These are phyloP conservation scores for Dendrothele bispora DNA, from an alignment of 768 basidiomycete genomes.

Conservation along the genomic window DNA sequence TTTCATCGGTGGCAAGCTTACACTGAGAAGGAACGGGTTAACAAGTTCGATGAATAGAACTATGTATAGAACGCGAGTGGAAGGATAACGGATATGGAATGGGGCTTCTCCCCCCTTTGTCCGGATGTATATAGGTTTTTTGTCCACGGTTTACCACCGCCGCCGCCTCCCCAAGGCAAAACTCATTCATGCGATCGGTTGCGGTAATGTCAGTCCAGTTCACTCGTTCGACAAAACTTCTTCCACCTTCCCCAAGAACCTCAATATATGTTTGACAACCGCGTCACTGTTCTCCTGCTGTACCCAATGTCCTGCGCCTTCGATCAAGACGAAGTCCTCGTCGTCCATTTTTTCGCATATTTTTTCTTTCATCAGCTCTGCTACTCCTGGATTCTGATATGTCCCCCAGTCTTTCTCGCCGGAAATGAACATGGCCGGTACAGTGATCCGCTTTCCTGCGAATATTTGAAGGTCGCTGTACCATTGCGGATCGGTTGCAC, in stretches of 20 bases:
- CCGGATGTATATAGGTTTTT: no score
- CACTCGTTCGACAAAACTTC: no score
- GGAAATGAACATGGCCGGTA: conserved; percentile 58
- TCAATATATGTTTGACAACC: conserved; percentile 38
- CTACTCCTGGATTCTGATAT: conserved; percentile 51
- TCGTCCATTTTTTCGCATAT: conserved; percentile 35
- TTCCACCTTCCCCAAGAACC: conserved; percentile 36
- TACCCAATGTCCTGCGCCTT: conserved; percentile 64
- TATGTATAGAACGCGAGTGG: no score
- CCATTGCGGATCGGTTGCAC: conserved; percentile 33
- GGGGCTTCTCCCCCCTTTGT: no score
- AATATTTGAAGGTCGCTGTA: conserved; percentile 44
- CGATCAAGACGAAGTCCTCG: conserved; percentile 50
- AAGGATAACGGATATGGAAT: no score
- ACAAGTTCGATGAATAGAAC: no score
- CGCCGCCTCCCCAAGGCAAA: no score
- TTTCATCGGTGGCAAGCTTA: no score
- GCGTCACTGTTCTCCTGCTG: conserved; percentile 53
- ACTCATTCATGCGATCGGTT: no score
- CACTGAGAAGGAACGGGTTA: no score
- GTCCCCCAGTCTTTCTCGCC: conserved; percentile 62
- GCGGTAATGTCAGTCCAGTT: no score
- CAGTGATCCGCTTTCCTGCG: conserved; percentile 41
- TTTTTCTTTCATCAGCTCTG: conserved; percentile 42
- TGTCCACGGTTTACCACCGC: no score